phyloP scores from a whole-genome alignment of 257 asterid species.

The Perilla frutescens region DNA sequence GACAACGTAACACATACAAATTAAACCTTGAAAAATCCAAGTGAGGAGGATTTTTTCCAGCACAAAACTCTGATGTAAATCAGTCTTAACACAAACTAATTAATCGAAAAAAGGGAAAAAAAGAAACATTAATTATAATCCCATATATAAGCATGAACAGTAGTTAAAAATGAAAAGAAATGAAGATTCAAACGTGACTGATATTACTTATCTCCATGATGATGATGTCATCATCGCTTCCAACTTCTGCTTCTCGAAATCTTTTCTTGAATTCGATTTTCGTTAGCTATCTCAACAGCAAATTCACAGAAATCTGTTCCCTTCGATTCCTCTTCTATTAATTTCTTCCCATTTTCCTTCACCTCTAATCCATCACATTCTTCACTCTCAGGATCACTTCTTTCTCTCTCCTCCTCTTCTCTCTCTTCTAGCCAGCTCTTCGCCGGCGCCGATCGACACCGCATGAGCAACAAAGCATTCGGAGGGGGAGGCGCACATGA shows the following conservation, averaged over 20 bases:
- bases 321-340: conserved; percentile 6
- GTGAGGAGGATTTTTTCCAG: conserved; percentile 9
- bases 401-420: conserved; percentile 31
- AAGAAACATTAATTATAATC: background rate
- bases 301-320: conserved; percentile 47
- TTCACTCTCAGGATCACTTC: background rate
- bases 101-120: background rate
- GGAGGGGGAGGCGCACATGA: conserved; percentile 47
- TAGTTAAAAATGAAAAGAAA: background rate
- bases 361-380: background rate
- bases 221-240: conserved; percentile 55
- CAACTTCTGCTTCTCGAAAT: conserved; percentile 76
- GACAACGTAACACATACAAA: conserved; percentile 24
- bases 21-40: conserved; percentile 20
- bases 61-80: conserved; percentile 21
- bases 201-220: background rate
- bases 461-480: conserved; percentile 83
- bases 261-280: conserved; percentile 65
- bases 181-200: background rate
- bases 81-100: conserved; percentile 5
- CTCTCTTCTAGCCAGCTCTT: conserved; percentile 72
- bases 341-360: conserved; percentile 2
- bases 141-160: background rate
- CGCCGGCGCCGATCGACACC: conserved; percentile 90
- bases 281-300: conserved; percentile 65